Evolutionary conservation across 805 yeast genomes (phyloP).

Genomic region (Pichia paraexigua): DNA sequence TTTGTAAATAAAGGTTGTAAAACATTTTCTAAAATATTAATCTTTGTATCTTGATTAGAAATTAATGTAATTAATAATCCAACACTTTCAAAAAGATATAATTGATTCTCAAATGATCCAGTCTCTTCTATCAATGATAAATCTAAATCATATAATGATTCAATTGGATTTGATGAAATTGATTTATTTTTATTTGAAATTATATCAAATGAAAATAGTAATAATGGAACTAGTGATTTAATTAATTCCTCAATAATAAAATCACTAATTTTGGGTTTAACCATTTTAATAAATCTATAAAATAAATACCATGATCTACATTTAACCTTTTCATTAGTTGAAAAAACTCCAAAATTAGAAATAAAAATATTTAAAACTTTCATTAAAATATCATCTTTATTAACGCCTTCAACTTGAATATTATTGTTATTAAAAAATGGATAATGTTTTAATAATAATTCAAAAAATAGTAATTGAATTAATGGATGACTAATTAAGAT

Average conservation of each 20-base stretch:
- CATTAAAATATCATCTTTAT: slow-evolving; percentile 44
- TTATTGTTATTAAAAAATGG: slow-evolving; percentile 43
- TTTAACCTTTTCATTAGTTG: slow-evolving; percentile 63
- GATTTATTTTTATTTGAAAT: slow-evolving; percentile 17
- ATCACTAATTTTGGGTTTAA: slow-evolving; percentile 56
- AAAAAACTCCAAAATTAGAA: slow-evolving; percentile 75
- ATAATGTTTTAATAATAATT: slow-evolving; percentile 74
- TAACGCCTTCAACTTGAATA: slow-evolving; percentile 32
- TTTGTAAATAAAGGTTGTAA: slow-evolving; percentile 69
- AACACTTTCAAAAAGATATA: slow-evolving; percentile 76
- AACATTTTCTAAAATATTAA: slow-evolving; percentile 50
- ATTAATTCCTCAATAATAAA: slow-evolving; percentile 48
- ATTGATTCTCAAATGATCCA: slow-evolving; percentile 68
- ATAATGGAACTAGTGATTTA: slow-evolving; percentile 50
- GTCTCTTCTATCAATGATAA: slow-evolving; percentile 38
- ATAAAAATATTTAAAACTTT: slow-evolving; percentile 71
- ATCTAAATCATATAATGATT: slow-evolving; percentile 22
- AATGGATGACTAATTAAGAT: slow-evolving; percentile 64
- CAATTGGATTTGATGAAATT: slow-evolving; percentile 12
- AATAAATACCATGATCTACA: slow-evolving; percentile 87
- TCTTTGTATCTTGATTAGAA: slow-evolving; percentile 36
- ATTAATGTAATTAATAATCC: slow-evolving; percentile 62
- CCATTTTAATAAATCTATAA: slow-evolving; percentile 69
- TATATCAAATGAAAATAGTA: slow-evolving; percentile 53
- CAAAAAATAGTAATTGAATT: slow-evolving; percentile 76